A percentile compares a stretch with the other conserved stretches of the same genome.
phyloP scores from a whole-genome alignment of 2,329 filamentous ascomycete genomes.

The Monosporascus sp. region DNA sequence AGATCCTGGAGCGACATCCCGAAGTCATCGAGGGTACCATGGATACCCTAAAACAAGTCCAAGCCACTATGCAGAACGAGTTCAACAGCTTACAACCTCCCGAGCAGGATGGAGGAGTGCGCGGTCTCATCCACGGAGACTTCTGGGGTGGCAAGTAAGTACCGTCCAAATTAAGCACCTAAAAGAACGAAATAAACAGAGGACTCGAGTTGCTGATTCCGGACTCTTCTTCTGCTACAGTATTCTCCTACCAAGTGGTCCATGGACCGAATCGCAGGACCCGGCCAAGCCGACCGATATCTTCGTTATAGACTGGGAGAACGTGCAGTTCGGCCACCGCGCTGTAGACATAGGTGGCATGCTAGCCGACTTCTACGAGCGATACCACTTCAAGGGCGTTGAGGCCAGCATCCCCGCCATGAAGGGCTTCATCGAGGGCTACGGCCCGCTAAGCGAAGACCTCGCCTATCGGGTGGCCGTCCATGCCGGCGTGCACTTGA shows the following conservation, averaged over 20 bases:
- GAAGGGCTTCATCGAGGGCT: conserved; percentile 31
- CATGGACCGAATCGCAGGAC: conserved; percentile 1
- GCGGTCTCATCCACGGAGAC: conserved; percentile 34
- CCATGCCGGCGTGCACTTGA: conserved; percentile 35
- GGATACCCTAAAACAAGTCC: conserved; percentile 24
- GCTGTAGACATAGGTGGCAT: conserved; percentile 37
- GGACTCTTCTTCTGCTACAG: too few relatives aligned
- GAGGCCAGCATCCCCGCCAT: conserved; percentile 26
- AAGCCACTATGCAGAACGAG: conserved; percentile 1
- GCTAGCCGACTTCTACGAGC: conserved; percentile 36
- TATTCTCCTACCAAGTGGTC: conserved; percentile 11
- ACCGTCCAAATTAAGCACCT: too few relatives aligned
- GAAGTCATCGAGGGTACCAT: conserved; percentile 21
- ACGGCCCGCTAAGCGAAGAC: conserved; percentile 29
- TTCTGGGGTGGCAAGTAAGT: conserved; percentile 40
- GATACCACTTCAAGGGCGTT: conserved; percentile 29
- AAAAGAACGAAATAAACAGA: too few relatives aligned
- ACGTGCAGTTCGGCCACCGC: conserved; percentile 31
- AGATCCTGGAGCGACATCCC: conserved; percentile 28
- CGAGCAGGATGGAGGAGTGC: not conserved
- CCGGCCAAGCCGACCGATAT: conserved; percentile 15
- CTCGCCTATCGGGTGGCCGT: conserved; percentile 34
- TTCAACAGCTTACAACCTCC: conserved; percentile 1
- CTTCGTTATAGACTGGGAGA: conserved; percentile 40
- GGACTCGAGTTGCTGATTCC: too few relatives aligned